These are phyloP conservation scores for Triticum urartu DNA, from an alignment of 176 grass and related monocot species.

Conservation along the genomic window DNA sequence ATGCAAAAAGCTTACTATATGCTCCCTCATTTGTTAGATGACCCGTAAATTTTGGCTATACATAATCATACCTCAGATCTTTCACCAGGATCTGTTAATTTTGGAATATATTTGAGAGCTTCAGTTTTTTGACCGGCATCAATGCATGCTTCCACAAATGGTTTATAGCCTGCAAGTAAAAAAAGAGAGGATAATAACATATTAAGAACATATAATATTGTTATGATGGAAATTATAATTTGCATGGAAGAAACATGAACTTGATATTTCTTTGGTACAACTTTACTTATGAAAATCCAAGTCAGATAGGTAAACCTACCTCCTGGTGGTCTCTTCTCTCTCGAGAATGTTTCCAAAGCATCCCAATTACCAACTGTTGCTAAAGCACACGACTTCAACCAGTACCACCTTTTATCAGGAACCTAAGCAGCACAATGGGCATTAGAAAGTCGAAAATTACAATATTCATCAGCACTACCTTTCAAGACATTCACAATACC, in stretches of 20 bases:
- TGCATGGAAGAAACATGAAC: background rate
- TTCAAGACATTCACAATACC: slow-evolving; percentile 44
- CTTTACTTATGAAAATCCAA: background rate
- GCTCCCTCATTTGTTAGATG: background rate
- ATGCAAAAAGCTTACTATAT: slow-evolving; percentile 8
- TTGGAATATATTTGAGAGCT: slow-evolving; percentile 86
- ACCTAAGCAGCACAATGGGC: slow-evolving; percentile 49
- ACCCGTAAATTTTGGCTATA: background rate
- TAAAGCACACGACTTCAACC: slow-evolving; percentile 94
- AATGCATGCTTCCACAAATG: slow-evolving; percentile 98
- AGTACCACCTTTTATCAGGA: slow-evolving; percentile 99
- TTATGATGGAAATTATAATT: slow-evolving; percentile 3
- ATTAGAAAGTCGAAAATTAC: slow-evolving; percentile 10
- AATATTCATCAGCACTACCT: slow-evolving; percentile 9
- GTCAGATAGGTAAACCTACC: slow-evolving; percentile 48
- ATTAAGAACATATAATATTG: background rate
- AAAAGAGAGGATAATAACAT: background rate
- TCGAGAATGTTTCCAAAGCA: slow-evolving; percentile 89
- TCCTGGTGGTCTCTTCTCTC: slow-evolving; percentile 88
- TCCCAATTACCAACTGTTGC: slow-evolving; percentile 96
- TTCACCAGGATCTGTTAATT: slow-evolving; percentile 72
- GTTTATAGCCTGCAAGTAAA: slow-evolving; percentile 73
- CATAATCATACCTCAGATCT: slow-evolving; percentile 74
- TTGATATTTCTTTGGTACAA: slow-evolving; percentile 3
- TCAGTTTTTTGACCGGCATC: slow-evolving; percentile 87